These are phyloP conservation scores for Xylariaceae sp. DNA, from an alignment of 2,329 filamentous ascomycete genomes.

Conservation along the genomic window DNA sequence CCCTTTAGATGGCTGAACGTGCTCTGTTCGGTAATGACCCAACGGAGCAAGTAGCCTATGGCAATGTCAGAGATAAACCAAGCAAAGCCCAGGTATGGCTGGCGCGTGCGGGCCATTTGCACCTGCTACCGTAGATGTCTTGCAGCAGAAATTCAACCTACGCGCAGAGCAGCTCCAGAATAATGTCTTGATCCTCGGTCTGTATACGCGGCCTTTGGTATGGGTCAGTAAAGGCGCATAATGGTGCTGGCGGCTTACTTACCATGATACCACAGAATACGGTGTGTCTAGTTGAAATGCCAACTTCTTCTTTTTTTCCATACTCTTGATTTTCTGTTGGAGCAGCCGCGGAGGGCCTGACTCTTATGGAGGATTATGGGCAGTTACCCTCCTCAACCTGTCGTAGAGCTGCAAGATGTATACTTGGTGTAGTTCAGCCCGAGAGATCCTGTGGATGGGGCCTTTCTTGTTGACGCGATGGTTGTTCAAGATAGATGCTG, in stretches of 20 bases:
- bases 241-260: conserved; percentile 14
- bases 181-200: conserved; percentile 51
- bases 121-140: too few species aligned
- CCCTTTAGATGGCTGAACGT: conserved; percentile 52
- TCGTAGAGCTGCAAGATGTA: too few species aligned
- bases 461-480: too few species aligned
- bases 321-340: conserved; percentile 18
- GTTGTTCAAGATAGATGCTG: too few species aligned
- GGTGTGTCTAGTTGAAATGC: conserved; percentile 60
- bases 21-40: conserved; percentile 49
- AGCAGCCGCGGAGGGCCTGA: too few species aligned
- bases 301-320: conserved; percentile 48
- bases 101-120: too few species aligned
- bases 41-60: conserved; percentile 55
- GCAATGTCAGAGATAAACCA: too few species aligned
- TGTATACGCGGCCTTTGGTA: conserved; percentile 51
- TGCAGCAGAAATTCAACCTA: conserved; percentile 37
- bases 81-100: too few species aligned
- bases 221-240: neutral
- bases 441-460: too few species aligned
- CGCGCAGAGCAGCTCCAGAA: conserved; percentile 61
- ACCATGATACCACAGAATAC: conserved; percentile 56
- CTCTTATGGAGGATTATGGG: too few species aligned
- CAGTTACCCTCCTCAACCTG: too few species aligned
- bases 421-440: too few species aligned